Base-by-base conservation (phyloP, 805 yeast genomes). In the Saccharomycopsis amapae region DNA sequence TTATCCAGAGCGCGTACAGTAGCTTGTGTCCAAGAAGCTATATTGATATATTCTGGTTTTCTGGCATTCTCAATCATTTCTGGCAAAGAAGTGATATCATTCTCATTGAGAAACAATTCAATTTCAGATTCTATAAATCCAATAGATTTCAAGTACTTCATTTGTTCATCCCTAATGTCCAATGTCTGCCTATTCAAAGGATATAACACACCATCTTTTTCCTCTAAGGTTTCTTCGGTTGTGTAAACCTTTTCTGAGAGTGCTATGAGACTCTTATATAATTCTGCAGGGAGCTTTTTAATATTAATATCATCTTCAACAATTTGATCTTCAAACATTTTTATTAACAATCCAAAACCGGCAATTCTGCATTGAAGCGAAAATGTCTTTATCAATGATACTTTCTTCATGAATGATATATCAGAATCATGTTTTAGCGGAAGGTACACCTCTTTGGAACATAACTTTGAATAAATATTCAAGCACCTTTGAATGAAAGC, bases 211-310 rank as follows among this genome's bases (percentile, higher is more conserved):
- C 69, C 71, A 36, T 62, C 65, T 1, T 51, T 62, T 5, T 56
- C 62, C 6, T 62, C 61, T 3, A 60, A 55, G 18, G 56, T 61
- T 2, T 61, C 68, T 71, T 4, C 67, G 62, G 61, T 56, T 7
- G 60, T 60, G 52, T 64, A 74, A 1, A 71, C 62, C 40, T 68
- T 64, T 40, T 67, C 68, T 25, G 74, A 58, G 35, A 79, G 63
- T 2, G 64, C 58, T 15, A 77, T 60, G 1, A 77, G 43, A 47
- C 71, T 73, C 23, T 72, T 73, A 38, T 75, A 62, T 3, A 78
- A 62, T 1, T 61, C 56, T 24, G 61, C 60, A 4, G 72, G 71
- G 2, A 66, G 51, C n/a, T 56, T 53, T 15, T 56, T 53, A 3
- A 54, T 48, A 6, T 54, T 7, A 9, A 9, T 24, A 15, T 34